Conservation (phyloP, 2,329 filamentous ascomycete genomes). For the Hypocreales sp. region DNA sequence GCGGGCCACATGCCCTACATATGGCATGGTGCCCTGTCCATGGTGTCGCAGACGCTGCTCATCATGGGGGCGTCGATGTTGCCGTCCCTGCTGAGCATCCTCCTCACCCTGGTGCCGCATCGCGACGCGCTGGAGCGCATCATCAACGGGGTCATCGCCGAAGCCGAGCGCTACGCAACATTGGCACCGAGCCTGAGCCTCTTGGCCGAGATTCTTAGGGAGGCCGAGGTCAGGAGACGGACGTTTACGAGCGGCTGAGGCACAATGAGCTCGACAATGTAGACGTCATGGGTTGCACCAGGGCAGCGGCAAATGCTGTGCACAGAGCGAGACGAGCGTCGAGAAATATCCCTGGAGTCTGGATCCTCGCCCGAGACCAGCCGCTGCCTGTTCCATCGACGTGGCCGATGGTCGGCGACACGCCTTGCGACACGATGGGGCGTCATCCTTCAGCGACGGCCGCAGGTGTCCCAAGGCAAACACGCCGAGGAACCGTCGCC, state of each 20-base stretch:
- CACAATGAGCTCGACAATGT: too few relatives aligned
- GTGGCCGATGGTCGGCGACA: too few relatives aligned
- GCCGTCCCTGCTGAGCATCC: constrained; percentile 50
- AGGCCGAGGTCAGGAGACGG: constrained; percentile 59
- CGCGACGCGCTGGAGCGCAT: constrained; percentile 55
- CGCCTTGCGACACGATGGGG: too few relatives aligned
- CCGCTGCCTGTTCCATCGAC: too few relatives aligned
- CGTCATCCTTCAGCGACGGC: too few relatives aligned
- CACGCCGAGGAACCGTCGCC: too few relatives aligned
- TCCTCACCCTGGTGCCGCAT: constrained; percentile 39
- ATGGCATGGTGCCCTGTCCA: constrained; percentile 71
- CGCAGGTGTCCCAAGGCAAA: too few relatives aligned
- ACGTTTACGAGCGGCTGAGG: constrained; percentile 38
- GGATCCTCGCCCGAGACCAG: too few relatives aligned
- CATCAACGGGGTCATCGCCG: constrained; percentile 61
- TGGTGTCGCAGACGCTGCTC: constrained; percentile 67
- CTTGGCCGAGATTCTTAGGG: constrained; percentile 66
- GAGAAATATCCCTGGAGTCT: too few relatives aligned
- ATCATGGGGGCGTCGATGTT: constrained; percentile 80
- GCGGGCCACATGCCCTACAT: constrained; percentile 75
- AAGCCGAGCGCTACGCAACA: constrained; percentile 59
- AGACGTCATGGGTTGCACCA: too few relatives aligned
- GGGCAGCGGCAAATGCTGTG: too few relatives aligned
- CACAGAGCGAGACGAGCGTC: too few relatives aligned
- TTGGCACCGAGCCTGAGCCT: constrained; percentile 62